Evolutionary conservation across 495 filamentous ascomycete genomes (phyloP), one percentile per base, ranked within the genome.

Genomic region (Collariella sp.): DNA sequence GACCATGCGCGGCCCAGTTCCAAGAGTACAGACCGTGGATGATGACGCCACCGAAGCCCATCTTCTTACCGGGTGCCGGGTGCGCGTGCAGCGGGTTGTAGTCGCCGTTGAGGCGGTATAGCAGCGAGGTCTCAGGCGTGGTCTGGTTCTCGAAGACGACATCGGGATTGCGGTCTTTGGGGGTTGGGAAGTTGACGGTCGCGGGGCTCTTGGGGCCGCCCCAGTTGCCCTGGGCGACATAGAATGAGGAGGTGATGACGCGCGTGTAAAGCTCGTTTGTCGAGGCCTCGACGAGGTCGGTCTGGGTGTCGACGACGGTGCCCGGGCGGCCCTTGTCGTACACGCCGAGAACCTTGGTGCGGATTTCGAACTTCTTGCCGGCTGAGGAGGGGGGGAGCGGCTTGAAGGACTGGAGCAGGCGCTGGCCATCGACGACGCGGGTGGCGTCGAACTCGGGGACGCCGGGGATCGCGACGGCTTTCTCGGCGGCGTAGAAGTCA

Each of bases 251-350:
- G 42, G 80, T 79, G 35, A 85, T 71, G 34, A 79, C 79, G 60
- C 80, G 80, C 31, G 78, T 73, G 70, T 90, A 96, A 20, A 85
- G 77, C 62, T 90, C 87, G 38, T 83, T 86, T 10, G 68, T 79
- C 42, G 67, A 67, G 40, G 73, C 82, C 54, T 95, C 87, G 0
- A 91, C 85, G 29, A 94, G 79, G 16, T 83, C 74, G 36, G 83
- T 76, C 73, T 94, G 85, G 12, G 83, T 88, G 67, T 94, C 90
- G 10, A 94, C 73, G 4, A 95, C 88, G 13, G 79, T 84, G 18
- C 88, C 88, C 0, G 87, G 79, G 62, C 89, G 87, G 51, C 90
- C 90, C 73, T 95, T 96, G 69, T 95, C 90, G 68, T 91, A 95
- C 13, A 95, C 87, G 16, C 89, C 90, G 11, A 95, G 67, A 26